phyloP scores from a whole-genome alignment of 805 yeast species.

The Candida hispaniensis region DNA sequence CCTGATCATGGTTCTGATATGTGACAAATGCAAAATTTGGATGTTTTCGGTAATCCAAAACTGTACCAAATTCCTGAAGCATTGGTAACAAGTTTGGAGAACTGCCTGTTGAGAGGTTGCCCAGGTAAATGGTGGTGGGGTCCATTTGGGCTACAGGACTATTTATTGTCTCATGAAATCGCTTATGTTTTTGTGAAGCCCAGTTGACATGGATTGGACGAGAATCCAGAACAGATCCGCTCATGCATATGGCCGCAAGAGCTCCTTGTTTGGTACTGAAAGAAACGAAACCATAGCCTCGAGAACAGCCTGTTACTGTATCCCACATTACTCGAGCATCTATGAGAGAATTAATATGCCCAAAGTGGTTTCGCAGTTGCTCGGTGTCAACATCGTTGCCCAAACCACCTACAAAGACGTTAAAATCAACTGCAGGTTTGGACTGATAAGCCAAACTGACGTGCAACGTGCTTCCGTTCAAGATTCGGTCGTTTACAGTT shows the following conservation, averaged over 20 bases:
- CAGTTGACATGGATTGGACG: constrained; percentile 76
- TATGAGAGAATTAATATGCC: constrained; percentile 45
- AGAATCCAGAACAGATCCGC: constrained; percentile 61
- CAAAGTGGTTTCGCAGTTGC: constrained; percentile 46
- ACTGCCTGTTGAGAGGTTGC: constrained; percentile 67
- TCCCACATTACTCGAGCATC: constrained; percentile 98
- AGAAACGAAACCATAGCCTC: constrained; percentile 87
- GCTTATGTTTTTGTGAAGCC: constrained; percentile 37
- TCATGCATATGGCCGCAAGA: constrained; percentile 62
- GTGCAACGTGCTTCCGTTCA: constrained; percentile 45
- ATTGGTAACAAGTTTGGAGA: constrained; percentile 65
- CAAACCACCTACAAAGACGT: constrained; percentile 79
- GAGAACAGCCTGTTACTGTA: constrained; percentile 81
- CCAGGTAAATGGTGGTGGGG: constrained; percentile 75
- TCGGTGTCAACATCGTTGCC: constrained; percentile 78
- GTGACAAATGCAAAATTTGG: constrained; percentile 85
- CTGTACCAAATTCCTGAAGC: constrained; percentile 69
- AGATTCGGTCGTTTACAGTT: constrained; percentile 44
- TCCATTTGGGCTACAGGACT: neutral
- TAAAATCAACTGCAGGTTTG: constrained; percentile 43
- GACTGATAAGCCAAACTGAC: constrained; percentile 78
- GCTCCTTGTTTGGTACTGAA: constrained; percentile 61
- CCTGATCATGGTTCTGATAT: constrained; percentile 78
- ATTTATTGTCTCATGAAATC: neutral
- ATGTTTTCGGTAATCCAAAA: constrained; percentile 68